Evolutionary conservation across 345 rosid species (phyloP).

Genomic region (Hypericum androsaemum): DNA sequence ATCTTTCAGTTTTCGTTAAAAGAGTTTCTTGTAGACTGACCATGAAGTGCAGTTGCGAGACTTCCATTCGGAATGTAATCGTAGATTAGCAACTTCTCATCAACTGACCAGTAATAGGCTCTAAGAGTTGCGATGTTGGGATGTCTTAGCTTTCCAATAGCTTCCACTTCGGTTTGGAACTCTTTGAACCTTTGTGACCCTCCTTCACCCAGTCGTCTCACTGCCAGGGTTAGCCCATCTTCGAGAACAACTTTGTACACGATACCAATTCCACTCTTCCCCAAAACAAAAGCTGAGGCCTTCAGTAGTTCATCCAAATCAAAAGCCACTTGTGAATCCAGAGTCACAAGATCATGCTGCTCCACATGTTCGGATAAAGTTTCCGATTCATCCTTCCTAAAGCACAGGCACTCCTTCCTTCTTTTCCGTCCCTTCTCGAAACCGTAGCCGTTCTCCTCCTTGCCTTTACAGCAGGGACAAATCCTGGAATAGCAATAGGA

Average conservation of each 20-base stretch:
- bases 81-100: conserved; percentile 87
- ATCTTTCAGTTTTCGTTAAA: not conserved
- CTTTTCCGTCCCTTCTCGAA: conserved; percentile 51
- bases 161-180: conserved; percentile 93
- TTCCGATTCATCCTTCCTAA: conserved; percentile 72
- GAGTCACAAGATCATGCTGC: conserved; percentile 66
- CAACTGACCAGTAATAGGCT: conserved; percentile 97
- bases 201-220: conserved; percentile 90
- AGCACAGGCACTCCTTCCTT: conserved; percentile 56
- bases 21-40: conserved; percentile 27
- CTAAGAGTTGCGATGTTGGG: conserved; percentile 72
- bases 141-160: conserved; percentile 87
- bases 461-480: conserved; percentile 33
- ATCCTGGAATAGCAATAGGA: conserved; percentile 70
- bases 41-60: conserved; percentile 76
- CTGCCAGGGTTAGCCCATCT: conserved; percentile 78
- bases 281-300: conserved; percentile 92
- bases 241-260: conserved; percentile 94
- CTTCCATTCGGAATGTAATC: conserved; percentile 75
- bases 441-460: conserved; percentile 34
- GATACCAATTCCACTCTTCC: conserved; percentile 94
- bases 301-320: conserved; percentile 89
- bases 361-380: conserved; percentile 63
- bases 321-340: conserved; percentile 69
- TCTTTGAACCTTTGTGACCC: conserved; percentile 95